Conservation (phyloP, 2,329 filamentous ascomycete genomes). For the Fusarium liriodendri region DNA sequence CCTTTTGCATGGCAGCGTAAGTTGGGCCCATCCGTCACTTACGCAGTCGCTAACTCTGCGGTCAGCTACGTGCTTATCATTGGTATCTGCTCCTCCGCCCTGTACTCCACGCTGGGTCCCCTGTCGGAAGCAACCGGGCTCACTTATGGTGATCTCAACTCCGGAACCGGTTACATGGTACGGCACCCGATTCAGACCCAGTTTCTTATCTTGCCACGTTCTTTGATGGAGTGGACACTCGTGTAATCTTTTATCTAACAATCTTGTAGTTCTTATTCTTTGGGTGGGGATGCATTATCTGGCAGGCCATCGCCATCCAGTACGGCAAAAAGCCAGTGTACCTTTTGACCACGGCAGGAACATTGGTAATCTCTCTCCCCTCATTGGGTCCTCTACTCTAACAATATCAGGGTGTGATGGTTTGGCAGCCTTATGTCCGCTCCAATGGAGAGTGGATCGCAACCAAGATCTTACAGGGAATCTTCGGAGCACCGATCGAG, state of each 20-base stretch:
- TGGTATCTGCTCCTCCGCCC: background rate
- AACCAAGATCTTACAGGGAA: slow-evolving; percentile 10
- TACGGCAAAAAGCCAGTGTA: background rate
- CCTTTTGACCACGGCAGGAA: background rate
- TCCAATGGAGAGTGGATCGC: slow-evolving; percentile 5
- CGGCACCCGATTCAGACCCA: fast-evolving
- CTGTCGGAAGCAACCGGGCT: background rate
- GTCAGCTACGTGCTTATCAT: background rate
- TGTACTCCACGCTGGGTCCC: background rate
- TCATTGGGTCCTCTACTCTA: background rate
- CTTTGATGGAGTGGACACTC: background rate
- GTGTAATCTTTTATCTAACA: background rate
- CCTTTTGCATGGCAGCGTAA: background rate
- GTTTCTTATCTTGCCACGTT: background rate
- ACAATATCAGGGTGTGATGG: background rate
- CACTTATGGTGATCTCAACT: background rate
- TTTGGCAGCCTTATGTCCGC: slow-evolving; percentile 11
- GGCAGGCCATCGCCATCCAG: background rate
- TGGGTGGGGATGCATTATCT: background rate
- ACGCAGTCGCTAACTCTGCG: fast-evolving
- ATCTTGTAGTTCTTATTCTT: background rate
- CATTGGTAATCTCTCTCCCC: background rate
- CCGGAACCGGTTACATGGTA: background rate
- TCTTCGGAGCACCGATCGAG: slow-evolving; percentile 9
- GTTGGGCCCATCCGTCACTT: background rate